These are phyloP conservation scores for Fusarium chlamydosporum DNA, from an alignment of 2,329 filamentous ascomycete species.

Conservation along the genomic window DNA sequence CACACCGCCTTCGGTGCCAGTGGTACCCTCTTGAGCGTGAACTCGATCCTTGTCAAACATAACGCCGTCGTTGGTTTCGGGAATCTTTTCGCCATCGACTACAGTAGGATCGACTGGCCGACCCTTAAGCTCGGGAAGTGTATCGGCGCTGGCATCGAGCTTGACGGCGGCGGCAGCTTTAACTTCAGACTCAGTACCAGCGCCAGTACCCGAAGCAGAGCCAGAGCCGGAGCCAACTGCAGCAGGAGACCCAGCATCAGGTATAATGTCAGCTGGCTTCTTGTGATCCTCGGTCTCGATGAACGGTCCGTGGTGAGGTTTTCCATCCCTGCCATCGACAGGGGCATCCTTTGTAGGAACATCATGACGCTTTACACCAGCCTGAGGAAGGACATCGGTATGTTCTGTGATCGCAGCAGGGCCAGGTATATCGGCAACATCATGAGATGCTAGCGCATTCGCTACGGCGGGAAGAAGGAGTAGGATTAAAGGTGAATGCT, in stretches of 20 bases:
- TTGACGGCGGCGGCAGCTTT: conserved; percentile 24
- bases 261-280: conserved; percentile 44
- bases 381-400: conserved; percentile 48
- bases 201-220: neutral
- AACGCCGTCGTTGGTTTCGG: conserved; percentile 80
- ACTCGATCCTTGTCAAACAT: conserved; percentile 90
- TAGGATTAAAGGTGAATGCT: conserved; percentile 69
- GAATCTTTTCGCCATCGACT: conserved; percentile 72
- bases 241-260: conserved; percentile 21
- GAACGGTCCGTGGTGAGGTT: conserved; percentile 89
- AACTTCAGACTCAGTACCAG: conserved; percentile 12
- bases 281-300: conserved; percentile 68
- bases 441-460: conserved; percentile 57
- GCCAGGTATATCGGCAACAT: conserved; percentile 40
- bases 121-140: conserved; percentile 63
- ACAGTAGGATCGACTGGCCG: conserved; percentile 66
- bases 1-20: conserved; percentile 90
- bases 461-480: conserved; percentile 72
- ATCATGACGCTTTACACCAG: conserved; percentile 55
- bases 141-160: conserved; percentile 54
- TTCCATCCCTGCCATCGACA: conserved; percentile 92
- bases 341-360: conserved; percentile 80
- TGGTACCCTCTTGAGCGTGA: conserved; percentile 85
- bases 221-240: conserved; percentile 20
- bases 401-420: conserved; percentile 49